A percentile compares a stretch with the other conserved stretches of the same genome.
Conservation (phyloP, 2,329 filamentous ascomycete genomes). For the Sporothrix brunneoviolacea region DNA sequence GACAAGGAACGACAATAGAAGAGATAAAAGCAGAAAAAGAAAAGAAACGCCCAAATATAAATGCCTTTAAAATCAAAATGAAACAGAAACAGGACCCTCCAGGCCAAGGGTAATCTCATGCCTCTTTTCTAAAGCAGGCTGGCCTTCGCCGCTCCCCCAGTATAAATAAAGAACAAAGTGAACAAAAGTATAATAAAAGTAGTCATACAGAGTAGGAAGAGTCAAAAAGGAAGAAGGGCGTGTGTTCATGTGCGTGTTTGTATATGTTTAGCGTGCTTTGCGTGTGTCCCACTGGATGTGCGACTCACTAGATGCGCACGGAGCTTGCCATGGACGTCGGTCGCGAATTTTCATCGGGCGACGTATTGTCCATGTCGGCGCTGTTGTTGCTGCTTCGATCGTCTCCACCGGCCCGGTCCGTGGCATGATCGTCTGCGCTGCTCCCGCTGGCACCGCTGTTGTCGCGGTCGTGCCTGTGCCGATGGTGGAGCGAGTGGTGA, state of each 20-base stretch:
- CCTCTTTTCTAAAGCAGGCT: too few relatives aligned
- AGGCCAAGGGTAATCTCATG: too few relatives aligned
- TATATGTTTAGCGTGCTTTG: not conserved
- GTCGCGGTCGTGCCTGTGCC: not conserved
- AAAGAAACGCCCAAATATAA: not conserved
- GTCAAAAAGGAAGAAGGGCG: not conserved
- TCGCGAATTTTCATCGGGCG: slow-evolving; percentile 15
- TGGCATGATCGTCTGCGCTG: not conserved
- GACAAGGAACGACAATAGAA: not conserved
- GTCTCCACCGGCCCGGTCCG: slow-evolving; percentile 1
- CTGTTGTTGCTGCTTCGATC: slow-evolving; percentile 15
- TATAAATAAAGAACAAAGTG: not conserved
- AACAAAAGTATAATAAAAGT: slow-evolving; percentile 10
- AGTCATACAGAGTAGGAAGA: slow-evolving; percentile 8
- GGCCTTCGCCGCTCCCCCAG: not conserved
- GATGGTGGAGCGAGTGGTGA: not conserved
- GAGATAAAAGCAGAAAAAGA: not conserved
- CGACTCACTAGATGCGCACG: slow-evolving; percentile 5
- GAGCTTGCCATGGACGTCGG: slow-evolving; percentile 8
- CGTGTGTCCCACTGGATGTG: slow-evolving; percentile 4
- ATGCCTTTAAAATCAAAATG: not conserved
- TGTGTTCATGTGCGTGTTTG: not conserved
- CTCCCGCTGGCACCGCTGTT: not conserved
- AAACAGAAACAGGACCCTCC: not conserved
- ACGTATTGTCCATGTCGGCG: slow-evolving; percentile 15